Base-by-base conservation (phyloP, 2,329 filamentous ascomycete species). In the Massarina eburnea region DNA sequence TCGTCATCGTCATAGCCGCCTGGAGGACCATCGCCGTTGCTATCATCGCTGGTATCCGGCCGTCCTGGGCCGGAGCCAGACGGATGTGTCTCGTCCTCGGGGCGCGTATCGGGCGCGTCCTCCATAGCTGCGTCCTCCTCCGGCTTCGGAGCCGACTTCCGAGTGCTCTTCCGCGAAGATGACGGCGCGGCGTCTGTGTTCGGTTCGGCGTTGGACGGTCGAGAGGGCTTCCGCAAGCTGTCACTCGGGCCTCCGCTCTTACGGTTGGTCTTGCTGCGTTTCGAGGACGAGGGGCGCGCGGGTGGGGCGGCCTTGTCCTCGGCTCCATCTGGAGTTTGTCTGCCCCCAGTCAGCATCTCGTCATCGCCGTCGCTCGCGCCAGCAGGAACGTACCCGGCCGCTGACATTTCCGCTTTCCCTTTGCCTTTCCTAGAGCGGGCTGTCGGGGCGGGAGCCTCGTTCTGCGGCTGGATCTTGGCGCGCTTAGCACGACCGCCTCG, bases 241-340 rank as follows among this genome's bases (percentile, higher is more conserved):
- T 57, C 52, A 81, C 79, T 78, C 73, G 17, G 77, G 54, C 71
- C 70, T 43, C 74, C 71, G 72, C 86, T 90, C 73, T 88, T 91
- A 65, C 86, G 82, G 64, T 80, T 84, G 27, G 86, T 84, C 69
- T 90, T 91, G 67, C 88, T 89, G 59, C 88, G 81, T 66, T 83
- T 88, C 1, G 84, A 79, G 19, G 83, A 79, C 45, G 85, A 81
- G 27, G 82, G 75, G 26, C 76, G 67, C 49, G 73, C 75, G 68
- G 72, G 71, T 49, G 74, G 72, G 41, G 74, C 78, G 46, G 83
- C 79, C 47, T 79, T 76, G 55, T 85, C 82, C 66, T 84, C 83
- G 51, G 82, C 78, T 57, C 84, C 80, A 61, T 82, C 84, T 55
- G 81, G 78, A 58, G 84, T 81, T 57, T 81, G 81, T 66, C 84